Base-by-base conservation (phyloP, 2,329 filamentous ascomycete species). In the Cryphonectria radicalis region DNA sequence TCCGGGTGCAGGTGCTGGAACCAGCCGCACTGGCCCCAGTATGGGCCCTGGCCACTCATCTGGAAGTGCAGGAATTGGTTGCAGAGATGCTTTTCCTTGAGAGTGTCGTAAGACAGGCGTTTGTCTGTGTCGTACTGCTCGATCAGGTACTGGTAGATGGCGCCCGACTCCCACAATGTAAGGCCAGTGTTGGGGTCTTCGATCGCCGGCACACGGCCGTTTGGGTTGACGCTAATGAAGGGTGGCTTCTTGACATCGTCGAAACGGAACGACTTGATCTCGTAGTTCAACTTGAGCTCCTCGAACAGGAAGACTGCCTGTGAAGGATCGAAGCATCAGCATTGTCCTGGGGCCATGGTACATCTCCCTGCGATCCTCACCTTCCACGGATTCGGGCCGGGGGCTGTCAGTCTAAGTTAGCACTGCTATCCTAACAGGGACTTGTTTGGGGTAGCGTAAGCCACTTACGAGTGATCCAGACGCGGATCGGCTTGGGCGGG, bases 21-120 rank as follows among this genome's bases (percentile, higher is more conserved):
- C 5, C n/a, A 19, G 7, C 53, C 53, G 2, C 72, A 73, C 73
- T 85, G 81, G 4, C 84, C 84, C 62, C 77, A 85, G 74, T 85
- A 86, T 0, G 83, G 83, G 0, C 82, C 84, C 74, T 84, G 80
- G 7, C 82, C 82, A 63, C 76, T 79, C 73, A 79, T 81, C 74
- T 85, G 83, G 75, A 84, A 86, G 70, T 81, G 76, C 17, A 84
- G 75, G 77, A 79, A 86, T n/a, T 74, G 71, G 3, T 68, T 68
- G 40, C 71, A 71, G 4, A 74, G 67, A 50, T 76, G 68, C n/a
- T 67, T 71, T 59, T 77, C 74, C n/a, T 73, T 69, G 14, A 72
- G 22, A 3, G 72, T 68, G 4, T 60, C 50, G 68, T 75, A 78
- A 25, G 69, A 68, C 17, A 79, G 65, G 22, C 68, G 74, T 5